These are phyloP conservation scores for Cornus florida DNA, from an alignment of 148 eudicot species.

Conservation along the genomic window DNA sequence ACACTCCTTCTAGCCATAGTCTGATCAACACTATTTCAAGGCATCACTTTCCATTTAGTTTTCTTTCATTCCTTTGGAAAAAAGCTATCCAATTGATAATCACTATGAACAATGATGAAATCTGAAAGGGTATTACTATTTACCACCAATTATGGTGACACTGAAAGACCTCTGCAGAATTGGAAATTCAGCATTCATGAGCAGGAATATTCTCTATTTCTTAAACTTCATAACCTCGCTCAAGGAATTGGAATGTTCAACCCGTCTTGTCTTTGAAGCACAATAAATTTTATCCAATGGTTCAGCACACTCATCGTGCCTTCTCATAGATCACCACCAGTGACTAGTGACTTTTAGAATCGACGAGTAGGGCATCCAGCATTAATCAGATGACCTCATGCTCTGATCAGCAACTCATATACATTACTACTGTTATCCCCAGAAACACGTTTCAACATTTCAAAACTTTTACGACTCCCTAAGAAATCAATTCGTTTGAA, in stretches of 20 bases:
- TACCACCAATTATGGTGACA: neutral
- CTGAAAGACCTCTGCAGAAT: neutral
- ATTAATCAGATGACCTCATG: slow-evolving; percentile 29
- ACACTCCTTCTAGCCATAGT: no score
- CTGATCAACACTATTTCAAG: no score
- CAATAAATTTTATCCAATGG: neutral
- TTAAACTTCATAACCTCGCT: no score
- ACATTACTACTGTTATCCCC: slow-evolving; percentile 78
- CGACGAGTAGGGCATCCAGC: neutral
- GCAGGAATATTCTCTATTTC: neutral
- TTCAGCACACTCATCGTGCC: neutral
- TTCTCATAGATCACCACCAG: no score
- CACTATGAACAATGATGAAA: neutral
- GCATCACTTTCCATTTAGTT: no score
- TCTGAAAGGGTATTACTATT: neutral
- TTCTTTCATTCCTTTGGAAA: neutral
- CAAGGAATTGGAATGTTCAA: neutral
- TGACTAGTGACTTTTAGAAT: neutral
- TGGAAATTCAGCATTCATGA: neutral
- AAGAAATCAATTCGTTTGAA: slow-evolving; percentile 77
- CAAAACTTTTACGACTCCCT: slow-evolving; percentile 88
- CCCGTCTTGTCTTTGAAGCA: neutral
- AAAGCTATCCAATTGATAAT: neutral
- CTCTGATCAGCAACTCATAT: slow-evolving; percentile 74
- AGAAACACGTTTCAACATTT: slow-evolving; percentile 84